Evolutionary conservation across 805 yeast species (phyloP).

Genomic region (Barnettozyma sucrosica): DNA sequence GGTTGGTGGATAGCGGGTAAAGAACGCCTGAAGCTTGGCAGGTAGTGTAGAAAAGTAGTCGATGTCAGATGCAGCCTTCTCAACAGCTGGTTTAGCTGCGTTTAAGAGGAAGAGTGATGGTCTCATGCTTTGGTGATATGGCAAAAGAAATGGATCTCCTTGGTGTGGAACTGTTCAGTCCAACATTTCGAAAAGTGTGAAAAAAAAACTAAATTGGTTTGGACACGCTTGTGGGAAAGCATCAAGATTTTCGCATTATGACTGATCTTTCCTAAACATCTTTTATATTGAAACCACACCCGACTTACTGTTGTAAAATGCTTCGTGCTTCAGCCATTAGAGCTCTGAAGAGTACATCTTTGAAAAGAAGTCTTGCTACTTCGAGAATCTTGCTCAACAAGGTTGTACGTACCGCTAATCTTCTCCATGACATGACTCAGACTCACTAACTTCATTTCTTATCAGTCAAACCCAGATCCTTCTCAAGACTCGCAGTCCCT

Average conservation of each 20-base stretch:
- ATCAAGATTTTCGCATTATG: neutral
- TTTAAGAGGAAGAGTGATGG: slow-evolving; percentile 16
- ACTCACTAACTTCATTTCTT: neutral
- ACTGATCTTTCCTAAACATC: slow-evolving; percentile 1
- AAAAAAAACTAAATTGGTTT: neutral
- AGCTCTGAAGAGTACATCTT: neutral
- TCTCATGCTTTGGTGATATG: slow-evolving; percentile 20
- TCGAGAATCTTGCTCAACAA: slow-evolving; percentile 5
- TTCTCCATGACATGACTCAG: neutral
- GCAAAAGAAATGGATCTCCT: too few species aligned
- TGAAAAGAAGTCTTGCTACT: slow-evolving; percentile 9
- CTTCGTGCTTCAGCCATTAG: slow-evolving; percentile 4
- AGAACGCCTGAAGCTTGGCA: slow-evolving; percentile 60
- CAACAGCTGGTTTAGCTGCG: slow-evolving; percentile 26
- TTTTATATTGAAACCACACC: too few species aligned
- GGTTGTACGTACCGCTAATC: slow-evolving; percentile 6
- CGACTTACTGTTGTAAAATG: slow-evolving; percentile 1
- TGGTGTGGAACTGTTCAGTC: neutral
- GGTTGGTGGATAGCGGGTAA: slow-evolving; percentile 77
- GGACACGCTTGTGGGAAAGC: neutral
- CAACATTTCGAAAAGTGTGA: neutral
- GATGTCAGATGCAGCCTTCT: slow-evolving; percentile 24
- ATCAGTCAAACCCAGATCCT: slow-evolving; percentile 13
- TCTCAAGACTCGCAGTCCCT: slow-evolving; percentile 27
- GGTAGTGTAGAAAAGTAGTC: slow-evolving; percentile 58